Conservation (phyloP, 1,139 yeast species). For the Yamadazyma siamensis region DNA sequence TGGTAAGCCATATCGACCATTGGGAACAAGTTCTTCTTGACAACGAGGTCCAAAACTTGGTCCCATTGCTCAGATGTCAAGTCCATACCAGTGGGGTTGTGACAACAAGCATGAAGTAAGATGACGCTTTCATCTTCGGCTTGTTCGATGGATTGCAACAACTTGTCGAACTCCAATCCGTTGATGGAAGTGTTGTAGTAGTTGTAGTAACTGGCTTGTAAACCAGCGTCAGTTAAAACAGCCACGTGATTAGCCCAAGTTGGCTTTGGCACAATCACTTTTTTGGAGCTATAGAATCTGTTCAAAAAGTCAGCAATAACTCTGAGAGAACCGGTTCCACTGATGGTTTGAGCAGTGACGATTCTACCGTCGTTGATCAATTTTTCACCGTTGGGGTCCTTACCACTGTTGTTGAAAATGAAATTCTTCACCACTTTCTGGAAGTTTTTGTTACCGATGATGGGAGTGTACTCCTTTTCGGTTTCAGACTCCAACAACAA, state of each 20-base stretch:
- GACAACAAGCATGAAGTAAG: constrained; percentile 92
- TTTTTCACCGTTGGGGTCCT: constrained; percentile 46
- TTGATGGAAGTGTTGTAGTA: constrained; percentile 56
- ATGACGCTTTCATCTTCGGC: constrained; percentile 60
- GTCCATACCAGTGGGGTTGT: constrained; percentile 97
- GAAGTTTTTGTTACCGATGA: constrained; percentile 48
- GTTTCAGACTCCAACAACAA: constrained; percentile 38
- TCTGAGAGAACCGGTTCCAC: constrained; percentile 60
- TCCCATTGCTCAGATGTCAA: constrained; percentile 87
- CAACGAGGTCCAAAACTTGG: constrained; percentile 56
- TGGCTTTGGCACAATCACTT: constrained; percentile 61
- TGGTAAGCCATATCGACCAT: constrained; percentile 95
- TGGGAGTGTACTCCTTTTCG: constrained; percentile 58
- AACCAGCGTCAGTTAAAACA: constrained; percentile 52
- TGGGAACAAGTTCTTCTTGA: constrained; percentile 65
- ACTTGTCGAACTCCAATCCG: constrained; percentile 50
- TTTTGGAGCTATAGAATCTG: constrained; percentile 42
- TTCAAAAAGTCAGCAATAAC: constrained; percentile 53
- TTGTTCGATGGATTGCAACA: constrained; percentile 37
- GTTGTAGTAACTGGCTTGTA: constrained; percentile 37
- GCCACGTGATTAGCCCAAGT: constrained; percentile 77
- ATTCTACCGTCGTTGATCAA: constrained; percentile 47
- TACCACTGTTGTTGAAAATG: constrained; percentile 48
- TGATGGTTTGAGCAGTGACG: constrained; percentile 55
- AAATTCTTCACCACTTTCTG: constrained; percentile 48